Percentiles rank a stretch among this genome's conserved stretches.
These are phyloP conservation scores for Hymenotorrendiella dingleyae DNA, from an alignment of 2,329 filamentous ascomycete species.

Conservation along the genomic window DNA sequence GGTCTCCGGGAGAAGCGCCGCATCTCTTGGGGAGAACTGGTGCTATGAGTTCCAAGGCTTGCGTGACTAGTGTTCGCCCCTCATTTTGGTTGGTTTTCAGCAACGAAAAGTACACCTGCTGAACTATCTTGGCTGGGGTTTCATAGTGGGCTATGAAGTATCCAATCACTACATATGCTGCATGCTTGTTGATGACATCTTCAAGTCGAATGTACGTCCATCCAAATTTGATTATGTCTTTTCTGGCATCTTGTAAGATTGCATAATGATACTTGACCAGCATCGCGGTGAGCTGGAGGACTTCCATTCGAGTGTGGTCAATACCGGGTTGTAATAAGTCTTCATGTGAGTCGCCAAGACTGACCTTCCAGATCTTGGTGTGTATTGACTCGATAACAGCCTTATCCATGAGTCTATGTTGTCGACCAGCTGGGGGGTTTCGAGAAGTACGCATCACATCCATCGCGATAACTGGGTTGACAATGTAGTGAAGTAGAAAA, in stretches of 20 bases:
- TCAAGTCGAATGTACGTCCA: constrained; percentile 99
- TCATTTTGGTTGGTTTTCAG: constrained; percentile 93
- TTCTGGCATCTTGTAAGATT: constrained; percentile 83
- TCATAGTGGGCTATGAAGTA: constrained; percentile 98
- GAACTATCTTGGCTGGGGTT: constrained; percentile 90
- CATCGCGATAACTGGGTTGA: constrained; percentile 95
- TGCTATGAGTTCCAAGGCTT: constrained; percentile 91
- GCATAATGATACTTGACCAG: constrained; percentile 91
- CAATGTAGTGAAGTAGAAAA: constrained; percentile 84
- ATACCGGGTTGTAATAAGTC: constrained; percentile 80
- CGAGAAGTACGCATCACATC: constrained; percentile 83
- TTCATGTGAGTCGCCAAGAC: constrained; percentile 74
- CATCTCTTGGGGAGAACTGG: constrained; percentile 86
- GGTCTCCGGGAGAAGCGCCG: constrained; percentile 58
- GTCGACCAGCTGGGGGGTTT: constrained; percentile 47
- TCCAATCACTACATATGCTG: constrained; percentile 91
- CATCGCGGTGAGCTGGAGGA: constrained; percentile 90
- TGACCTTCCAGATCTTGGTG: constrained; percentile 88
- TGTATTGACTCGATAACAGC: constrained; percentile 85
- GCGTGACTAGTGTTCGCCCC: constrained; percentile 83
- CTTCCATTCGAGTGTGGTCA: constrained; percentile 92
- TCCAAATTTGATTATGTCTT: constrained; percentile 98
- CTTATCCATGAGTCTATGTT: constrained; percentile 75
- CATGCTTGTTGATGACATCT: constrained; percentile 98
- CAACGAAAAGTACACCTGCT: constrained; percentile 88